phyloP scores from a whole-genome alignment of 495 filamentous ascomycete genomes.

The Lasiosphaeria ovina region DNA sequence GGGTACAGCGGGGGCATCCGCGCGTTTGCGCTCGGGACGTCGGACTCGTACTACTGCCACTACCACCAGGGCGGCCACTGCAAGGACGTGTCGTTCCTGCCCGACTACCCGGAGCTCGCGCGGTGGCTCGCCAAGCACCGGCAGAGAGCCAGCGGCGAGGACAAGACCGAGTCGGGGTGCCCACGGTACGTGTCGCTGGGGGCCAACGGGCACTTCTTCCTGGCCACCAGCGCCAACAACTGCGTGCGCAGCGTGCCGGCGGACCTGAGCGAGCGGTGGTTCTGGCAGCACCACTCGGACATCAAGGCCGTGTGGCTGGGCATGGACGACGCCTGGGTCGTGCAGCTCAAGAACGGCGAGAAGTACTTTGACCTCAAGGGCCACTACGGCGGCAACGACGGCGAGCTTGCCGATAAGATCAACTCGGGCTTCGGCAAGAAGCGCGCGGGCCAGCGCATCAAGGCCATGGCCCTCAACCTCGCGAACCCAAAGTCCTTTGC shows the following conservation, averaged over 20 bases:
- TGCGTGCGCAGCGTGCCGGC: background rate
- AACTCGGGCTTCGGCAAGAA: background rate
- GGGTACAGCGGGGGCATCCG: background rate
- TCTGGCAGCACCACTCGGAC: background rate
- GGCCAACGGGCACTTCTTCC: background rate
- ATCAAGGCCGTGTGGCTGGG: background rate
- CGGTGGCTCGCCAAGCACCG: background rate
- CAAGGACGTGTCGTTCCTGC: background rate
- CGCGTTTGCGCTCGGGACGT: background rate
- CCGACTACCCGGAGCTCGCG: background rate
- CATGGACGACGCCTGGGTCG: background rate
- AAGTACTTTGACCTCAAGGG: background rate
- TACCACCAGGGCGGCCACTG: background rate
- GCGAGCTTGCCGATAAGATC: background rate
- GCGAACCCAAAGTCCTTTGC: background rate
- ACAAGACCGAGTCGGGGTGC: background rate
- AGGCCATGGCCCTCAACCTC: constrained; percentile 1
- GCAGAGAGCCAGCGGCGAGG: background rate
- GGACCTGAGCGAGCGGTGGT: background rate
- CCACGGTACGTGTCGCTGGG: background rate
- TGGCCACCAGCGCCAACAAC: background rate
- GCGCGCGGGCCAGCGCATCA: background rate
- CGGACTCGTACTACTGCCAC: background rate
- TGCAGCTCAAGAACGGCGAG: background rate
- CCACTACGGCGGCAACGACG: background rate